Base-by-base conservation (phyloP, 805 yeast genomes). In the Trichomonascus vanleenenianus region DNA sequence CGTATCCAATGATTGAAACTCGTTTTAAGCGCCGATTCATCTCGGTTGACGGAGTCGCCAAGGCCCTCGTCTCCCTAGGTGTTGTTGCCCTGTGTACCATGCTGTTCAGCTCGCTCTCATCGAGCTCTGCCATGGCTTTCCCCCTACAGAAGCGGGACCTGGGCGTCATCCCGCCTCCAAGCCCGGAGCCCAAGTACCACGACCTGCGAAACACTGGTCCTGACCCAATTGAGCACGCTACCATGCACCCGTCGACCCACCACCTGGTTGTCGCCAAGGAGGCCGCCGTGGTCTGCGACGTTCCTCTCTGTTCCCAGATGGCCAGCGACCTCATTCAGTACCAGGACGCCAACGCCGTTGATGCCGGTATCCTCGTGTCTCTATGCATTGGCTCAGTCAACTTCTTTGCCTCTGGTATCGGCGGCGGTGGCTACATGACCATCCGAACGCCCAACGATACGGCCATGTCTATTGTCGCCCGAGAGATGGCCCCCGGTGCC, bases 291-390 rank as follows among this genome's bases (percentile, higher is more conserved):
- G 76, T 85, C 1, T 71, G 79, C 33, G 91, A 84, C 57, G 75
- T 77, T 2, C 78, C 76, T 7, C 48, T 63, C 10, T 83, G 93
- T 58, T 81, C 88, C 1, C 55, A 68, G 14, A 59, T 83, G 71
- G 93, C 87, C 8, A 71, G 70, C 4, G 64, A 71, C 6, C n/a
- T 31, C 34, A 76, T 84, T 14, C 62, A 84, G 27, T 56, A 63
- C 43, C 52, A 56, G 19, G 69, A 71, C 5, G 94, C 96, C 0
- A 81, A 78, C 56, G 96, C 97, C 2, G 96, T 95, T 0, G 98
- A 91, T 60, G 95, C 96, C 0, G 85, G 95, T 0, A 81, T 91
- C 2, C 82, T 95, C 0, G 84, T 85, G 10, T 86, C 95, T 0
- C 69, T 91, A 20, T 91, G 98, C 59, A 78, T 91, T 27, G 97